Percentiles rank a stretch among this genome's conserved stretches.
Conservation (phyloP, 768 basidiomycete genomes). For the Clathrus columnatus region DNA sequence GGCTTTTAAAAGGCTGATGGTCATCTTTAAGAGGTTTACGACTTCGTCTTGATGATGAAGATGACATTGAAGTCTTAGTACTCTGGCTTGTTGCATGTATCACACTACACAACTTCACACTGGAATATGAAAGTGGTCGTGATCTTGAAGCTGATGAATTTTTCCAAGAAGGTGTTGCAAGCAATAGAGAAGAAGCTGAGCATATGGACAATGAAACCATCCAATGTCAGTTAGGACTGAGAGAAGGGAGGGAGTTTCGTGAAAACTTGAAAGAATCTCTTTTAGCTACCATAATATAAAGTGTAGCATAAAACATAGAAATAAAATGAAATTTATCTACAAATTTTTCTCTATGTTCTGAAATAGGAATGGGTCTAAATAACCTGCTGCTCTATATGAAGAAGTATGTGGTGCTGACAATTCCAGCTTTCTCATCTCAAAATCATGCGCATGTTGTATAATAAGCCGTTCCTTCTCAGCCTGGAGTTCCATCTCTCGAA, state of each 20-base stretch:
- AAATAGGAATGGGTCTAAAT: neutral
- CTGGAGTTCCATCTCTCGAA: neutral
- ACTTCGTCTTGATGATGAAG: conserved; percentile 19
- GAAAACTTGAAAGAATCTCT: neutral
- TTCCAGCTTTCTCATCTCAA: neutral
- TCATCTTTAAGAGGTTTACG: conserved; percentile 26
- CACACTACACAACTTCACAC: conserved; percentile 23
- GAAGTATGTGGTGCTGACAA: no score
- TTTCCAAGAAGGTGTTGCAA: neutral
- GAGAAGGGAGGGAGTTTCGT: neutral
- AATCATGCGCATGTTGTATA: neutral
- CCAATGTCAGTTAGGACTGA: neutral
- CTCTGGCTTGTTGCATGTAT: conserved; percentile 27
- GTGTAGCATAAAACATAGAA: neutral
- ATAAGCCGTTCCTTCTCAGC: neutral
- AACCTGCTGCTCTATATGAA: no score
- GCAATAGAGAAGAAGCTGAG: neutral
- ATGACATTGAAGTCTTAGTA: conserved; percentile 20
- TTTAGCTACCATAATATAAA: neutral
- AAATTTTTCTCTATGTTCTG: neutral
- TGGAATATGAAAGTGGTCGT: conserved; percentile 23
- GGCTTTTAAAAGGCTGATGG: conserved; percentile 33
- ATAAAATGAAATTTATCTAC: neutral
- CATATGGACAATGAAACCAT: neutral
- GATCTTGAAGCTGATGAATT: conserved; percentile 6